Percentiles rank a stretch among this genome's conserved stretches.
Conservation (phyloP, 257 asterid genomes). For the Solanum megistacrolobum region DNA sequence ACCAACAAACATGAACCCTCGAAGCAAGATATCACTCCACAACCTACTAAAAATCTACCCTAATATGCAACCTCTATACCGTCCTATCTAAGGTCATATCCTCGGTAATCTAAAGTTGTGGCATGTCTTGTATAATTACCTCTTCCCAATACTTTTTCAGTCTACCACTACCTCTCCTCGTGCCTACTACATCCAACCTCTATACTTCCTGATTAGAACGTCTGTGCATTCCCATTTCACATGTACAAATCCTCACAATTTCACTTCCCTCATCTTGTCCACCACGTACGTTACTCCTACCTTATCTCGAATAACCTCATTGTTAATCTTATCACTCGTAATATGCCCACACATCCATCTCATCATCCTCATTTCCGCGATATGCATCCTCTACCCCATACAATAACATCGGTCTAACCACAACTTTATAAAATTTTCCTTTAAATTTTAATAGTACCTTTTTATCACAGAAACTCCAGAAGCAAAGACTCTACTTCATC, state of each 20-base stretch:
- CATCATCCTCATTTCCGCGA: background rate
- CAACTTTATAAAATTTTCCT: too few species aligned
- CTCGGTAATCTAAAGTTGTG: too few species aligned
- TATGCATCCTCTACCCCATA: background rate
- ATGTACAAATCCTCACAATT: background rate
- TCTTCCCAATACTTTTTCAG: too few species aligned
- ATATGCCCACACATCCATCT: background rate
- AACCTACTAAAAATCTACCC: too few species aligned
- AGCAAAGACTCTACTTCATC: background rate
- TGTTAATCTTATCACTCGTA: too few species aligned
- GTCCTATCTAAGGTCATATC: background rate
- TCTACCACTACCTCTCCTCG: background rate
- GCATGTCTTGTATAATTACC: background rate
- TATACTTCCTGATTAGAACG: background rate
- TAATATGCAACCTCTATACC: background rate
- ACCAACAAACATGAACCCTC: too few species aligned
- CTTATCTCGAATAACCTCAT: background rate
- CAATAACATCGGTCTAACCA: background rate
- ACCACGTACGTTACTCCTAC: background rate
- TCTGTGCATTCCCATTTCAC: fast-evolving
- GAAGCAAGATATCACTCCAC: too few species aligned
- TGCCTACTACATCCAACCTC: background rate
- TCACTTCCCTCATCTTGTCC: background rate
- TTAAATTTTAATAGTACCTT: background rate
- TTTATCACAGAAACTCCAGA: background rate